These are phyloP conservation scores for Trypanosoma conorhini DNA, from an alignment of 208 protist species.

Conservation along the genomic window DNA sequence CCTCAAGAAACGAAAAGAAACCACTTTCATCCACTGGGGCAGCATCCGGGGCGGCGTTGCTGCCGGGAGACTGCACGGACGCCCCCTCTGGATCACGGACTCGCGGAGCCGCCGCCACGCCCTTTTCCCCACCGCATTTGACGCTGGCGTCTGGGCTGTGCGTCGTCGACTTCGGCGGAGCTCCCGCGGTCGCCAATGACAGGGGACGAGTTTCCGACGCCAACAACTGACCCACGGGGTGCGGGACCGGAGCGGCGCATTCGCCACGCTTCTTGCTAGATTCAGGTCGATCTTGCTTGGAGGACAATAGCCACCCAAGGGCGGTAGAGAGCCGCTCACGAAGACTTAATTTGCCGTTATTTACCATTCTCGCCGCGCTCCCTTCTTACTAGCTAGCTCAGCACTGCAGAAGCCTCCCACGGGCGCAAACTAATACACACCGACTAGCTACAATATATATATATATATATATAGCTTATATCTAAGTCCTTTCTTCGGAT, in stretches of 20 bases:
- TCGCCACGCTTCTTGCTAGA: not conserved
- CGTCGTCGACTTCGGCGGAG: not conserved
- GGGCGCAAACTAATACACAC: not conserved
- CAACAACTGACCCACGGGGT: not conserved
- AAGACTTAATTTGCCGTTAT: not conserved
- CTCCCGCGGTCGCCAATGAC: not conserved
- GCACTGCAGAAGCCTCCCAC: not conserved
- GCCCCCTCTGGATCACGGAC: not conserved
- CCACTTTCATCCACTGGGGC: constrained; percentile 28
- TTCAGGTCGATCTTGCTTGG: not conserved
- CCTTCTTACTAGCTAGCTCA: not conserved
- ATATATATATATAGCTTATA: not conserved
- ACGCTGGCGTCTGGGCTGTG: not conserved
- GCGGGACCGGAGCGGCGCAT: not conserved
- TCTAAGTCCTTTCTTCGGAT: constrained; percentile 1
- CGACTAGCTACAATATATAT: not conserved
- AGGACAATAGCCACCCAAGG: not conserved
- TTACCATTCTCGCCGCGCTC: not conserved
- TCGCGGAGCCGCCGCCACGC: too few relatives aligned
- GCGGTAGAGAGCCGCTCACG: not conserved
- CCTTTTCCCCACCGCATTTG: not conserved
- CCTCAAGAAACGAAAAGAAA: constrained; percentile 64
- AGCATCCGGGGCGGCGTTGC: not conserved
- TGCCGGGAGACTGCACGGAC: not conserved
- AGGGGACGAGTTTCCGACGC: too few relatives aligned